phyloP scores from a whole-genome alignment of 2,329 filamentous ascomycete species.

The Cercospora sp. region DNA sequence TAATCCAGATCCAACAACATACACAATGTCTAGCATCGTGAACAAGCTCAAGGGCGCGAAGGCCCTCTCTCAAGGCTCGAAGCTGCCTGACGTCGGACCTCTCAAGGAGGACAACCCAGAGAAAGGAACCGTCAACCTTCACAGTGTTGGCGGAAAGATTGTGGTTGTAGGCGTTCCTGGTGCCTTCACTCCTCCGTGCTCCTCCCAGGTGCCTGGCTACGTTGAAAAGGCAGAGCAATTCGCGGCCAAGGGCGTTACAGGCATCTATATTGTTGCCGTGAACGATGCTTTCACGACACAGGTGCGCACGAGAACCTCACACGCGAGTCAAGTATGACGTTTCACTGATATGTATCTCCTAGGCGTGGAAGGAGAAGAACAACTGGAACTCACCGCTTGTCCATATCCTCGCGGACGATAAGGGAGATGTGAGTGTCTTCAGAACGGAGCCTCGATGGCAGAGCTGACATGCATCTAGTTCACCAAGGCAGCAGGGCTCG shows the following conservation, averaged over 20 bases:
- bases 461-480: constrained; percentile 20
- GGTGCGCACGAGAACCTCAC: neutral
- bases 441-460: neutral
- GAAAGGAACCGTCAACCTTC: constrained; percentile 31
- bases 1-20: neutral
- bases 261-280: constrained; percentile 35
- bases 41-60: constrained; percentile 31
- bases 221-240: constrained; percentile 32
- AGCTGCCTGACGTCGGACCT: constrained; percentile 24
- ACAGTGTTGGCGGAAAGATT: constrained; percentile 30
- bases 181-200: constrained; percentile 35
- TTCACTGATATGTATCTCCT: neutral
- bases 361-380: constrained; percentile 35
- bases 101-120: constrained; percentile 34
- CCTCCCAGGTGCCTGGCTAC: constrained; percentile 35
- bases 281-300: constrained; percentile 33
- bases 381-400: constrained; percentile 27
- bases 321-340: neutral
- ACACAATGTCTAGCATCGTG: constrained; percentile 25
- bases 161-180: constrained; percentile 34
- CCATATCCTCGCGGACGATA: constrained; percentile 35
- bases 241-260: constrained; percentile 33
- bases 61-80: constrained; percentile 29
- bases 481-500: constrained; percentile 30
- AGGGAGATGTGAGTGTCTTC: constrained; percentile 20